A percentile compares a stretch with the other conserved stretches of the same genome.
Evolutionary conservation across 1,139 yeast species (phyloP).

Genomic region (Candida sp.): DNA sequence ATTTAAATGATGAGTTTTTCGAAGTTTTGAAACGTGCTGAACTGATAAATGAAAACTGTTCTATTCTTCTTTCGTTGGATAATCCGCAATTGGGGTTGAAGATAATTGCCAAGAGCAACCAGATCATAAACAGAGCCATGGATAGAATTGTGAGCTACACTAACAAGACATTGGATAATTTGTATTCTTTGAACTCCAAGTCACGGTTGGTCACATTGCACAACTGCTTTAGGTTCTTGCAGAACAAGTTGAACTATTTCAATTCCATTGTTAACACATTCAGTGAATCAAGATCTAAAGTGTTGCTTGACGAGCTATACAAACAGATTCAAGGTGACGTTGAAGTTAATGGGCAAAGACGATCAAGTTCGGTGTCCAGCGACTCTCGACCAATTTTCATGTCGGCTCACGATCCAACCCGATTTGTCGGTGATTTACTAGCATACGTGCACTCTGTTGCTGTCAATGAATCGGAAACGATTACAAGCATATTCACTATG

Average conservation of each 20-base stretch:
- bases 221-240: slow-evolving; percentile 35
- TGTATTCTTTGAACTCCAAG: slow-evolving; percentile 34
- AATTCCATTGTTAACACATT: slow-evolving; percentile 48
- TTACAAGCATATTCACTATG: slow-evolving; percentile 46
- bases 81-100: slow-evolving; percentile 74
- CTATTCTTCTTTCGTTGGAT: slow-evolving; percentile 67
- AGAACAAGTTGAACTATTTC: slow-evolving; percentile 51
- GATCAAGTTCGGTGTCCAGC: slow-evolving; percentile 16
- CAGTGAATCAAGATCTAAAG: slow-evolving; percentile 61
- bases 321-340: slow-evolving; percentile 49
- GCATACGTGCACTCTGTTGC: slow-evolving; percentile 92
- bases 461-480: slow-evolving; percentile 84
- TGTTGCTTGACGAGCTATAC: slow-evolving; percentile 60
- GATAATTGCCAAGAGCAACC: slow-evolving; percentile 65
- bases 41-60: slow-evolving; percentile 67
- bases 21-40: slow-evolving; percentile 63
- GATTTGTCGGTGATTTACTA: slow-evolving; percentile 85
- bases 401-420: slow-evolving; percentile 78
- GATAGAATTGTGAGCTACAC: slow-evolving; percentile 48
- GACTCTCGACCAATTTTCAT: slow-evolving; percentile 57
- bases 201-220: slow-evolving; percentile 34
- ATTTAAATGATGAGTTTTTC: slow-evolving; percentile 64
- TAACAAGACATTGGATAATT: slow-evolving; percentile 39
- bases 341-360: slow-evolving; percentile 6
- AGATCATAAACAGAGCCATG: slow-evolving; percentile 54